Evolutionary conservation across 345 rosid genomes (phyloP).

Genomic region (Punica granatum): DNA sequence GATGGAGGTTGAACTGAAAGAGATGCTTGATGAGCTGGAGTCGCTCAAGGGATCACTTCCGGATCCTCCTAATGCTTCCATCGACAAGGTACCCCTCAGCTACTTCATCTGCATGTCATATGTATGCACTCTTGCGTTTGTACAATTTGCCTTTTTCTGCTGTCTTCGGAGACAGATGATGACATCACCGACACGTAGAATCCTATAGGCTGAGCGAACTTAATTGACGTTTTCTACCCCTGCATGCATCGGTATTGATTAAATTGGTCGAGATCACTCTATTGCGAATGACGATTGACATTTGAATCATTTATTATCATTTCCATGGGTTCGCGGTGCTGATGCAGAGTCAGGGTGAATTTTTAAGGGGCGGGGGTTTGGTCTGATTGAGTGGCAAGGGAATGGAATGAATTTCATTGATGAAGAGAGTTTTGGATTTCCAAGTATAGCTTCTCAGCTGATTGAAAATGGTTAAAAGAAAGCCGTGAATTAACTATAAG

Average conservation of each 20-base stretch:
- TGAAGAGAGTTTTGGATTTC: no score
- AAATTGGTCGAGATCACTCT: not conserved
- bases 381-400: not conserved
- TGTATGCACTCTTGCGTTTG: no score
- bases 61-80: constrained; percentile 44
- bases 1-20: constrained; percentile 74
- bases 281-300: not conserved
- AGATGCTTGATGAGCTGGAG: constrained; percentile 51
- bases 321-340: not conserved
- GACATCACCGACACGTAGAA: not conserved
- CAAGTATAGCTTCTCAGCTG: no score
- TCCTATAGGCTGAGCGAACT: not conserved
- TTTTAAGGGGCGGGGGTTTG: no score
- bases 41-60: constrained; percentile 45
- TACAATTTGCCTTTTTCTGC: no score
- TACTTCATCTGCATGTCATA: not conserved
- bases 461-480: no score
- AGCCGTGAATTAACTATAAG: no score
- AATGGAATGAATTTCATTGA: not conserved
- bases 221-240: not conserved
- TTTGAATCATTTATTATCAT: not conserved
- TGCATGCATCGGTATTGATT: not conserved
- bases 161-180: not conserved
- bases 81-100: constrained; percentile 39
- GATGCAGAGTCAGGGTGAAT: not conserved